Evolutionary conservation across 2,329 filamentous ascomycete genomes (phyloP).

Genomic region (Arthrinium phaeospermum): DNA sequence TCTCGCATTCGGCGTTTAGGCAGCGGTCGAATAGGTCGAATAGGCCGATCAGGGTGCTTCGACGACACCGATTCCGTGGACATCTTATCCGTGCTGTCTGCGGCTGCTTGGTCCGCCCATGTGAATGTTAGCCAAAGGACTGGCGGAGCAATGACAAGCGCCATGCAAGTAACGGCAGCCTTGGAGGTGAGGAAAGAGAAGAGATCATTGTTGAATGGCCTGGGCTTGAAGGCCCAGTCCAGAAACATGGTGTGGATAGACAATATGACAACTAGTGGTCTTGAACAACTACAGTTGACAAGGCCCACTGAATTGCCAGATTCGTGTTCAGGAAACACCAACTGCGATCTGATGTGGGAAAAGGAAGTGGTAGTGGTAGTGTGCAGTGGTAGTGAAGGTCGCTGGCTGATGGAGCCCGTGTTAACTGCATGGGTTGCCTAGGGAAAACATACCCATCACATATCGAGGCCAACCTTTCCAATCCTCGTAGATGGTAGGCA

Average conservation of each 20-base stretch:
- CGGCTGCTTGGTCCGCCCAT: constrained; percentile 31
- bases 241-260: constrained; percentile 4
- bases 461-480: constrained; percentile 22
- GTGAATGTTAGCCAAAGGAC: constrained; percentile 41
- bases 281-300: too few relatives aligned
- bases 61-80: constrained; percentile 79
- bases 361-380: neutral
- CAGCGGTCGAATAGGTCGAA: constrained; percentile 91
- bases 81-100: constrained; percentile 60
- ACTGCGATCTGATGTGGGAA: neutral
- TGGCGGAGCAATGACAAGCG: constrained; percentile 29
- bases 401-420: constrained; percentile 11
- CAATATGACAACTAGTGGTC: neutral
- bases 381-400: neutral
- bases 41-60: constrained; percentile 86
- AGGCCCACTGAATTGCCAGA: neutral
- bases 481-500: neutral
- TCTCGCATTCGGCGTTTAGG: constrained; percentile 89
- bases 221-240: constrained; percentile 19
- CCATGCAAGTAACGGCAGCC: constrained; percentile 30
- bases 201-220: constrained; percentile 15
- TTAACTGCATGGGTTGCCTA: constrained; percentile 11
- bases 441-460: constrained; percentile 26
- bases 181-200: constrained; percentile 22
- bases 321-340: neutral